Conservation (phyloP, 2,329 filamentous ascomycete genomes). For the Claviceps sp. region DNA sequence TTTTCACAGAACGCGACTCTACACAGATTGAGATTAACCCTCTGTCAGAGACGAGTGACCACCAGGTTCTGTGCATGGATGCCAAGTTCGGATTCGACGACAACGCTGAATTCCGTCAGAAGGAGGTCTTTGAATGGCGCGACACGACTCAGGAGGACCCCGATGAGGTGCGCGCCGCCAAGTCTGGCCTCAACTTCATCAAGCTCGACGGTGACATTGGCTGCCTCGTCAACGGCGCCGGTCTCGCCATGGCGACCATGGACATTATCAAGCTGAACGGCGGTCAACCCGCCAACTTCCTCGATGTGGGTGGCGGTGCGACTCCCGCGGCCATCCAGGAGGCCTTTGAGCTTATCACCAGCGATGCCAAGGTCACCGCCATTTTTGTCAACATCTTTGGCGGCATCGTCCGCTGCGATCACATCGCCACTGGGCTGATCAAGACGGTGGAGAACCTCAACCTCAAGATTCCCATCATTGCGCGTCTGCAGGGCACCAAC, state of each 20-base stretch:
- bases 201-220: conserved; percentile 99
- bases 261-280: conserved; percentile 99
- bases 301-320: conserved; percentile 95
- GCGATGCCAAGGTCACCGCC: conserved; percentile 92
- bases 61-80: conserved; percentile 98
- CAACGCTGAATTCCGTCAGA: conserved; percentile 96
- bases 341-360: conserved; percentile 97
- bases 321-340: conserved; percentile 93
- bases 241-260: conserved; percentile 99
- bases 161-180: conserved; percentile 91
- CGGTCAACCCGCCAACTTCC: conserved; percentile 91
- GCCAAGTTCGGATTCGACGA: conserved; percentile 98
- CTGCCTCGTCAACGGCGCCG: conserved; percentile 96
- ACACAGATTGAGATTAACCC: conserved; percentile 99
- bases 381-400: conserved; percentile 99
- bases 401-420: conserved; percentile 95
- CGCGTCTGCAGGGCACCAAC: conserved; percentile 95
- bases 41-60: conserved; percentile 92
- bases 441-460: conserved; percentile 89
- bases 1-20: conserved; percentile 96
- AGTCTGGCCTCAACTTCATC: conserved; percentile 97
- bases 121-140: conserved; percentile 89
- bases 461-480: conserved; percentile 92
- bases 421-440: conserved; percentile 92
- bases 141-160: conserved; percentile 92